Evolutionary conservation across 371 early-diverging fungal genomes (phyloP), one percentile per base, ranked within the genome.

Genomic region (Capillidium rhysosporum): DNA sequence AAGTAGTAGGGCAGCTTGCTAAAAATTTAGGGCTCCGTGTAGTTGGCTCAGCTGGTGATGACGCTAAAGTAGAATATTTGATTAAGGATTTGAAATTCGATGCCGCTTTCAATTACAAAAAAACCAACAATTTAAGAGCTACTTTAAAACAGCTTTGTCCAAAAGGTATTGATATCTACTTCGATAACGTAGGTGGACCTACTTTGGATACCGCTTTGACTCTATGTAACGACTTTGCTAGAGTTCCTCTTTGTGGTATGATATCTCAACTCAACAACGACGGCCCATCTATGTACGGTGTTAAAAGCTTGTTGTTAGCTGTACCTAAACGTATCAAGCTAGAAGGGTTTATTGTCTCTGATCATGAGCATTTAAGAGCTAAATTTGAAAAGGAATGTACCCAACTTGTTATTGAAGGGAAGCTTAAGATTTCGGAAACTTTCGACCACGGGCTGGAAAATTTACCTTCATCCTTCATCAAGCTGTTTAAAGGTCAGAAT

Each of bases 361-460:
- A 77, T 51, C 65, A 72, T 54, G 63, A 67, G 73, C 46, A 63
- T 72, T 55, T 66, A 69, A 26, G 61, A 26, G 5, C 10, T 2
- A 59, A 72, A 56, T 84, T 86, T 56, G 55, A 66, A 30, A 61
- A 69, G 48, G 77, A 83, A 48, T 68, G 82, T 38, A 69, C 73
- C 23, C 53, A 67, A 38, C 76, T 78, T 75, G 59, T 86, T 56
- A 62, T 71, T 60, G 71, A 77, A 12, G 78, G 80, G 44, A 75
- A 81, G 63, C 61, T 89, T 52, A 64, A 73, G 59, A 80, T 80
- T 62, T 64, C 61, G 8, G 77, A 82, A 57, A 63, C 70, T 24
- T 59, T 88, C 23, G 65, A 70, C 23, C 70, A 80, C n/a, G 92
- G 92, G 12, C 69, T 89, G 53, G 89, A 87, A 46, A 80, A 76